Evolutionary conservation across 2,329 filamentous ascomycete species (phyloP).

Genomic region (Microdochium trichocladiopsis): DNA sequence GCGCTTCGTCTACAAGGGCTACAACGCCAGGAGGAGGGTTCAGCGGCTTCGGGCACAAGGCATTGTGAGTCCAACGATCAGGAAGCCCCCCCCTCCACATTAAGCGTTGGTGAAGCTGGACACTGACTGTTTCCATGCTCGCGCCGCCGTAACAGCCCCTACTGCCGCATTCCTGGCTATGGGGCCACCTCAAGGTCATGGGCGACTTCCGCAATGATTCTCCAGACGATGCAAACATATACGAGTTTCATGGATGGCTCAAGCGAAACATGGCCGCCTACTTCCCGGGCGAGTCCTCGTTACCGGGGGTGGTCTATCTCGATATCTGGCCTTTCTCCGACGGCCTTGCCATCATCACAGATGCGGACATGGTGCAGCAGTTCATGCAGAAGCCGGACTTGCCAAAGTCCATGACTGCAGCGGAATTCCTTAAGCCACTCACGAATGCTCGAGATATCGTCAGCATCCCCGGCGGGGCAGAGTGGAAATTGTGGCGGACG

Average conservation of each 20-base stretch:
- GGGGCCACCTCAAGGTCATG: slow-evolving; percentile 20
- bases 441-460: slow-evolving; percentile 24
- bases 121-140: not conserved
- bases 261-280: not conserved
- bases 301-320: slow-evolving; percentile 19
- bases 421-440: slow-evolving; percentile 15
- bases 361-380: slow-evolving; percentile 28
- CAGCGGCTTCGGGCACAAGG: not conserved
- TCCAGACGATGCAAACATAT: not conserved
- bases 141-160: slow-evolving; percentile 13
- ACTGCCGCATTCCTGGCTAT: slow-evolving; percentile 23
- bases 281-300: not conserved
- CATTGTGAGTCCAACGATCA: not conserved
- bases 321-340: slow-evolving; percentile 27
- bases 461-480: slow-evolving; percentile 24
- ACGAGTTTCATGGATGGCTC: not conserved
- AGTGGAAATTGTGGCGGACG: slow-evolving; percentile 26
- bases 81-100: not conserved
- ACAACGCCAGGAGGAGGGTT: not conserved
- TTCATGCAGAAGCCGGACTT: slow-evolving; percentile 26
- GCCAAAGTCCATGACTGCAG: slow-evolving; percentile 20
- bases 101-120: not conserved
- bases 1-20: not conserved
- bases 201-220: slow-evolving; percentile 7
- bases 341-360: slow-evolving; percentile 24